Base-by-base conservation (phyloP, 192 early-diverging fungal species). In the Coemansia brasiliensis region DNA sequence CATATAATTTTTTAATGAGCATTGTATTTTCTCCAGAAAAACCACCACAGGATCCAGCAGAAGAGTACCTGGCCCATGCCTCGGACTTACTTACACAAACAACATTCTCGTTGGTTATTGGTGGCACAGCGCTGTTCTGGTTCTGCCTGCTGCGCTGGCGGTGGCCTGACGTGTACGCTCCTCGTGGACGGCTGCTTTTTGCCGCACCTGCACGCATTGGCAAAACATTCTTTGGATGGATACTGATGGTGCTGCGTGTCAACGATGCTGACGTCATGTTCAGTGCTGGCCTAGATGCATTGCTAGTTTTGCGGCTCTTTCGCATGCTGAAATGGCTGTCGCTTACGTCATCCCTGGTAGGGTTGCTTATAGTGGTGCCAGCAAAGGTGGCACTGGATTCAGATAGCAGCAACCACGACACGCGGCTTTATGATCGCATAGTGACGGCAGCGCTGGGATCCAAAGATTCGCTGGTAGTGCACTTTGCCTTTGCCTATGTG, bases 161-260 rank as follows among this genome's bases (percentile, higher is more conserved):
- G n/a, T 82, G 80, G 80, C 80, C 80, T 5, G 64, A 66, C 48
- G 80, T 82, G 9, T 82, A 82, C 42, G 73, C 80, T 12, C 70
- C 80, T 9, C 80, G 80, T 20, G 59, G 52, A 2, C 69, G 80
- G 17, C 66, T 82, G 17, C 61, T 70, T 37, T 73, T 57, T 43
- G 69, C 71, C 11, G 80, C 80, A 0, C 74, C 73, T 1, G 61
- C 69, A n/a, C 71, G 69, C 1, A 43, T 77, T 26, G 74, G 70
- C 53, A 74, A 73, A 51, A 69, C 72, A 21, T 35, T 81, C 0
- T 65, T 81, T 4, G 72, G 79, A 0, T 81, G 79, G 79, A 63
- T 81, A 21, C 26, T 59, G 10, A 74, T 74, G 68, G 63, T 63
- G 13, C 39, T 81, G 52, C 39, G 55, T 3, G 69, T 69, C 27